Conservation (phyloP, 108 stramenopile genomes). For the Asterionellopsis glacialis region DNA sequence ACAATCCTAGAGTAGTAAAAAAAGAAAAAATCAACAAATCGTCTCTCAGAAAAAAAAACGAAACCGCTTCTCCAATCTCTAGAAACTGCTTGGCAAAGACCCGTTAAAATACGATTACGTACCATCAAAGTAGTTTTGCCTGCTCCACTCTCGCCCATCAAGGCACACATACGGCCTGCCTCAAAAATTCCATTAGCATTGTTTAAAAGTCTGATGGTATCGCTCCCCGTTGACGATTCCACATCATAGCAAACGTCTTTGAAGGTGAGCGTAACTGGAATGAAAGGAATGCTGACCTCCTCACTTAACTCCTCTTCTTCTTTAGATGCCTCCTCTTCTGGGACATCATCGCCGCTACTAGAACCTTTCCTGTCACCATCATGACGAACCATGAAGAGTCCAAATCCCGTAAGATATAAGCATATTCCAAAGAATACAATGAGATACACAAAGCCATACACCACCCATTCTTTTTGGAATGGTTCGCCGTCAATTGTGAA, state of each 20-base stretch:
- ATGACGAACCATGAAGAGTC: slow-evolving; percentile 15
- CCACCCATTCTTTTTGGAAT: slow-evolving; percentile 53
- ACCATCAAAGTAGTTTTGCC: slow-evolving; percentile 50
- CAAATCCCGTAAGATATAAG: slow-evolving; percentile 29
- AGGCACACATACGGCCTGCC: slow-evolving; percentile 60
- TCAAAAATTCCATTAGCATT: slow-evolving; percentile 55
- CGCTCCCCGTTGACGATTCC: slow-evolving; percentile 49
- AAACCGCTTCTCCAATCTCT: not conserved
- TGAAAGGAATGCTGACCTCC: slow-evolving; percentile 50
- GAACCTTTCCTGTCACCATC: slow-evolving; percentile 6
- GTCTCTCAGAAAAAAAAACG: not conserved
- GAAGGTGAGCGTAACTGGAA: slow-evolving; percentile 63
- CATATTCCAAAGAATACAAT: slow-evolving; percentile 30
- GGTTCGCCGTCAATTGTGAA: slow-evolving; percentile 35
- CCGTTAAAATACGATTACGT: not conserved
- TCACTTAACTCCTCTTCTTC: slow-evolving; percentile 9
- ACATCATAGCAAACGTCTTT: slow-evolving; percentile 69
- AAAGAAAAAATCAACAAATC: not conserved
- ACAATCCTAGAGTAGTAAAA: slow-evolving; percentile 31
- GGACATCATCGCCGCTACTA: slow-evolving; percentile 5
- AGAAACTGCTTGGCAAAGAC: too few species aligned
- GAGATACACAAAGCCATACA: slow-evolving; percentile 51
- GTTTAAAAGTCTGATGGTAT: slow-evolving; percentile 48
- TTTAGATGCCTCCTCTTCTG: slow-evolving; percentile 1
- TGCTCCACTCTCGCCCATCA: slow-evolving; percentile 64